Evolutionary conservation across 805 yeast genomes (phyloP), one percentile per base, ranked within the genome.

Genomic region (Torulaspora delbrueckii): DNA sequence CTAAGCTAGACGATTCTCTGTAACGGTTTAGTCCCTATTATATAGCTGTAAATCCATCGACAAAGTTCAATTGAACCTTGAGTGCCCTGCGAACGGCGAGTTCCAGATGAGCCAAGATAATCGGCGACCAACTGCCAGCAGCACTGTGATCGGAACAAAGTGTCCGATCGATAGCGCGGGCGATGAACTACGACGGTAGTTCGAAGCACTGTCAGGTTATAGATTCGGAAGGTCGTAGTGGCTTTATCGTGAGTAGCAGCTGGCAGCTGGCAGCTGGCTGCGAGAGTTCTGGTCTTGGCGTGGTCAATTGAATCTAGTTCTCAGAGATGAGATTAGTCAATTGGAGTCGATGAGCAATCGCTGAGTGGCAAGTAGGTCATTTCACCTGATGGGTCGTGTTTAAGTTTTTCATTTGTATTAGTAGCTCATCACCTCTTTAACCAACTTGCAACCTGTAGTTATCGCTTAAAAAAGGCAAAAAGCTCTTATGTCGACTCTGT

Each of bases 401-500:
- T 13, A 14, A 30, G 16, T n/a, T 30, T 30, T 19, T 19, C 22
- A 19, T 19, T 19, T 19, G 22, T 19, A 19, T 19, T 19, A 19
- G 22, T 19, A 19, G 22, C 22, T 19, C 6, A 12, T 30, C 33
- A 13, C 18, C 14, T 26, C n/a, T 26, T 12, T 9, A 7, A 10
- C 6, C 30, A 8, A 26, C 30, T 26, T n/a, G 8, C 13, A 16
- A 31, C 19, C 22, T 14, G 12, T 31, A 16, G 18, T 31, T 3
- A 16, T 31, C 28, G 28, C 28, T 35, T 23, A 6, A 27, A 18
- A 26, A n/a, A 16, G 34, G 3, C 19, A 9, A 31, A 31, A 16
- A 31, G 34, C 18, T 9, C 19, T 8, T 31, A 45, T 45, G 48
- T 30, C 41, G 27, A 27, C 27, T 16, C 40, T 61, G 4, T 89